Conservation (phyloP, 805 yeast species). For the Yamadazyma ubonensis region DNA sequence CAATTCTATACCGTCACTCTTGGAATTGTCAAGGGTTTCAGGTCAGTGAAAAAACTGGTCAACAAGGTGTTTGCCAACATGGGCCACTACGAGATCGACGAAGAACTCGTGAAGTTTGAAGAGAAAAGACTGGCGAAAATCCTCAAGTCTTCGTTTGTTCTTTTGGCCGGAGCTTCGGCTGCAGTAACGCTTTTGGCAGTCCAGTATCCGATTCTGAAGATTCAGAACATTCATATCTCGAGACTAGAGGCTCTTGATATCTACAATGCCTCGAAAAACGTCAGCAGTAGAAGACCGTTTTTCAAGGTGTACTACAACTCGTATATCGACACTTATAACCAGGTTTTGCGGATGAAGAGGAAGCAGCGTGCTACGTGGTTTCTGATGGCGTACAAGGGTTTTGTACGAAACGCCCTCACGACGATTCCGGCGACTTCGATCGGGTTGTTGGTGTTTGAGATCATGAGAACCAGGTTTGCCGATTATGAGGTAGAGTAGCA, state of each 20-base stretch:
- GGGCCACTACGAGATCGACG: conserved; percentile 20
- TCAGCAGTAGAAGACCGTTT: conserved; percentile 29
- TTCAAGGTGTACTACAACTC: conserved; percentile 66
- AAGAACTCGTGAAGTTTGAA: conserved; percentile 27
- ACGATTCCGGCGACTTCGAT: conserved; percentile 87
- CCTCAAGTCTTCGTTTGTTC: conserved; percentile 65
- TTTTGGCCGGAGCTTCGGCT: conserved; percentile 86
- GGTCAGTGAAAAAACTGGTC: conserved; percentile 35
- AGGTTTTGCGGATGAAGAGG: conserved; percentile 51
- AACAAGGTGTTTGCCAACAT: conserved; percentile 15
- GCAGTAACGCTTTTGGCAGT: conserved; percentile 73
- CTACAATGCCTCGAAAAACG: conserved; percentile 35
- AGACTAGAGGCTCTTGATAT: conserved; percentile 79
- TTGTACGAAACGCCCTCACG: conserved; percentile 64
- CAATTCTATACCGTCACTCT: conserved; percentile 54
- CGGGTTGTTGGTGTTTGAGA: conserved; percentile 82
- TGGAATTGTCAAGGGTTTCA: conserved; percentile 43
- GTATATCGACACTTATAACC: conserved; percentile 71
- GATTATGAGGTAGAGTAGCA: conserved; percentile 24
- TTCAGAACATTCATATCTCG: conserved; percentile 77
- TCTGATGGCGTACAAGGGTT: conserved; percentile 77
- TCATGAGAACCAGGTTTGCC: conserved; percentile 54
- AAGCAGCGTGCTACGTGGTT: conserved; percentile 58
- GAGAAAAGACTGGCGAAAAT: conserved; percentile 44
- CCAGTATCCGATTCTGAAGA: conserved; percentile 78